Conservation (phyloP, 176 grass and related monocot species). For the Hsuehochloa calcarea region DNA sequence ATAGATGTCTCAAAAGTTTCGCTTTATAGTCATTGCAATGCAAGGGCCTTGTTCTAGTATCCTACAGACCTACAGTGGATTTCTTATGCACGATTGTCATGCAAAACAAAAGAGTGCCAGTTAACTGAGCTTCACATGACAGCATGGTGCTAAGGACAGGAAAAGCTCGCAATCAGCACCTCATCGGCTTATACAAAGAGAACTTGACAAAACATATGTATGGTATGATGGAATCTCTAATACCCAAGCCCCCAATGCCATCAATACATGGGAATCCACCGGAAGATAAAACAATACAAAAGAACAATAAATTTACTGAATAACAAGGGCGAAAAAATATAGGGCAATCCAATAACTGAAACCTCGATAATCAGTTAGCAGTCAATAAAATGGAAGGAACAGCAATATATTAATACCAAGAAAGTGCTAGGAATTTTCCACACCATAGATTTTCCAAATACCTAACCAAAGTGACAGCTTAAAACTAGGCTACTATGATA, state of each 20-base stretch:
- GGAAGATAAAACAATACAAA: neutral
- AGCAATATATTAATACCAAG: neutral
- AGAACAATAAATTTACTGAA: neutral
- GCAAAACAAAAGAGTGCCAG: neutral
- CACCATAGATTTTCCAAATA: neutral
- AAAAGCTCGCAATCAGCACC: neutral
- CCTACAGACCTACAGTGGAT: neutral
- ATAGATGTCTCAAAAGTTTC: neutral
- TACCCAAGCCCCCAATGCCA: neutral
- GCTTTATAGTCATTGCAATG: neutral
- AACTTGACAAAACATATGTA: neutral
- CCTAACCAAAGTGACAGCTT: neutral
- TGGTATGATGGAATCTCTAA: neutral
- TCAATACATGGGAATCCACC: neutral
- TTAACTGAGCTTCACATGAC: neutral
- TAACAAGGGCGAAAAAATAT: neutral
- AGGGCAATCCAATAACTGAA: conserved; percentile 13
- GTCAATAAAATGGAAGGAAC: neutral
- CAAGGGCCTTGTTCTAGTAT: neutral
- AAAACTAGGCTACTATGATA: neutral
- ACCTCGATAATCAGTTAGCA: neutral
- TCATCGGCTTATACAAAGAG: neutral
- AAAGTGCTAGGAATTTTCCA: neutral
- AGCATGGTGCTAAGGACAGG: neutral
- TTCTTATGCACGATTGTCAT: neutral